Evolutionary conservation across 2,329 filamentous ascomycete genomes (phyloP).

Genomic region (Calonectria henricotiae): DNA sequence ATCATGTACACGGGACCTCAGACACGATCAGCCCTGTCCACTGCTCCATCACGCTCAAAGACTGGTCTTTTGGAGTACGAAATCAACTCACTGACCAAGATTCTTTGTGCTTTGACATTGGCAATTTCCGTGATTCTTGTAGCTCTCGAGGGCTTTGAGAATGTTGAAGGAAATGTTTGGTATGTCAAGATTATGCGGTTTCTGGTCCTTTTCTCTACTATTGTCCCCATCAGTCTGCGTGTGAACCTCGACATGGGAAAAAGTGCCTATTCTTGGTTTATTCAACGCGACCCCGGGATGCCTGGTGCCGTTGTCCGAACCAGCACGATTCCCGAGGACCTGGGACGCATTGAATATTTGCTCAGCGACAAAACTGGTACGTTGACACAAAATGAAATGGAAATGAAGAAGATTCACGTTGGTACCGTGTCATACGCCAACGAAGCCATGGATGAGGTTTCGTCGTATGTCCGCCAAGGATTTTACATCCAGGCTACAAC

Average conservation of each 20-base stretch:
- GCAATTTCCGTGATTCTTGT: slow-evolving; percentile 91
- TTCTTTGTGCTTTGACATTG: slow-evolving; percentile 90
- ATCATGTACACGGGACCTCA: slow-evolving; percentile 96
- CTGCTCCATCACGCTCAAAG: slow-evolving; percentile 92
- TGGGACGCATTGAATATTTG: slow-evolving; percentile 96
- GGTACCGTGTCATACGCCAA: slow-evolving; percentile 98
- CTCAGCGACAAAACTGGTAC: slow-evolving; percentile 99
- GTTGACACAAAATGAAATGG: slow-evolving; percentile 97
- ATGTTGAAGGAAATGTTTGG: slow-evolving; percentile 80
- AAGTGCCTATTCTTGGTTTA: slow-evolving; percentile 95
- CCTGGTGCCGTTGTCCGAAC: slow-evolving; percentile 94
- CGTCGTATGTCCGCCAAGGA: slow-evolving; percentile 87
- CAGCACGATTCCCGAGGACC: slow-evolving; percentile 96
- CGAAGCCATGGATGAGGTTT: slow-evolving; percentile 98
- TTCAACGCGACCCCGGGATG: slow-evolving; percentile 92
- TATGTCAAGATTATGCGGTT: slow-evolving; percentile 99
- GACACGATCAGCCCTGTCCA: slow-evolving; percentile 94
- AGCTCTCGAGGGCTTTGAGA: slow-evolving; percentile 85
- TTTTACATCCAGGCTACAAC: slow-evolving; percentile 74
- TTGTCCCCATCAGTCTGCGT: slow-evolving; percentile 95
- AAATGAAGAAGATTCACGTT: slow-evolving; percentile 98
- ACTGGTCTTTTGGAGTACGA: slow-evolving; percentile 94
- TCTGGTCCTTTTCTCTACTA: slow-evolving; percentile 97
- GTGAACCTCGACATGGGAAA: slow-evolving; percentile 99
- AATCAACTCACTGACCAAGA: slow-evolving; percentile 97